Conservation (phyloP, 805 yeast species). For the Metschnikowia koreensis region DNA sequence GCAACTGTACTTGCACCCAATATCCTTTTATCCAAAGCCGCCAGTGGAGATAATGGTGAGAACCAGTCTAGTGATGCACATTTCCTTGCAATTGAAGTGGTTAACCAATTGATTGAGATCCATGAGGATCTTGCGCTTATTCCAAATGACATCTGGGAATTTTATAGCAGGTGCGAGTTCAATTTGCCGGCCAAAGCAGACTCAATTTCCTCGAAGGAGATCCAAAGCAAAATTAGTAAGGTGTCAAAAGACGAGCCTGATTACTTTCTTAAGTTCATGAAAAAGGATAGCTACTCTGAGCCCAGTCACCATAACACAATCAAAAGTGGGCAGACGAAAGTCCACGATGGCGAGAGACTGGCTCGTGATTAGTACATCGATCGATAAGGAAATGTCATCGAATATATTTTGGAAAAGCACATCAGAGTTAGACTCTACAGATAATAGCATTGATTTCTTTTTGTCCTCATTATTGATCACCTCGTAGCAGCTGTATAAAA, state of each 20-base stretch:
- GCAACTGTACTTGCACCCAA: constrained; percentile 97
- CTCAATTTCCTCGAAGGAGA: constrained; percentile 34
- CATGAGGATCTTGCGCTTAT: constrained; percentile 77
- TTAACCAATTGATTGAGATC: constrained; percentile 75
- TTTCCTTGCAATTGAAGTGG: constrained; percentile 87
- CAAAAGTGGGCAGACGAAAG: constrained; percentile 12
- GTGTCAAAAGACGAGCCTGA: constrained; percentile 30
- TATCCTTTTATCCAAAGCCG: constrained; percentile 61
- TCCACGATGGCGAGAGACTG: neutral
- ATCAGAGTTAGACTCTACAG: no score
- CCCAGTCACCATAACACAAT: constrained; percentile 17
- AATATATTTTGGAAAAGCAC: no score
- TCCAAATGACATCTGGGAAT: constrained; percentile 59
- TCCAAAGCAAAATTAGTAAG: constrained; percentile 33
- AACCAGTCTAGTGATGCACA: constrained; percentile 61
- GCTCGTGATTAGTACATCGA: neutral
- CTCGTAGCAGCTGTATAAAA: neutral
- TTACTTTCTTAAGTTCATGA: constrained; percentile 23
- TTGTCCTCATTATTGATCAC: neutral
- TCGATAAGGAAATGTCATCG: neutral
- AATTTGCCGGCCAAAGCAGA: constrained; percentile 16
- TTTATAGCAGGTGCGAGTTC: constrained; percentile 49
- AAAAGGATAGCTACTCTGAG: constrained; percentile 5
- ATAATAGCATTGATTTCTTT: neutral
- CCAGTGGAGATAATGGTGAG: constrained; percentile 23